Conservation (phyloP, 2,329 filamentous ascomycete species). For the Botrytis paeoniae region DNA sequence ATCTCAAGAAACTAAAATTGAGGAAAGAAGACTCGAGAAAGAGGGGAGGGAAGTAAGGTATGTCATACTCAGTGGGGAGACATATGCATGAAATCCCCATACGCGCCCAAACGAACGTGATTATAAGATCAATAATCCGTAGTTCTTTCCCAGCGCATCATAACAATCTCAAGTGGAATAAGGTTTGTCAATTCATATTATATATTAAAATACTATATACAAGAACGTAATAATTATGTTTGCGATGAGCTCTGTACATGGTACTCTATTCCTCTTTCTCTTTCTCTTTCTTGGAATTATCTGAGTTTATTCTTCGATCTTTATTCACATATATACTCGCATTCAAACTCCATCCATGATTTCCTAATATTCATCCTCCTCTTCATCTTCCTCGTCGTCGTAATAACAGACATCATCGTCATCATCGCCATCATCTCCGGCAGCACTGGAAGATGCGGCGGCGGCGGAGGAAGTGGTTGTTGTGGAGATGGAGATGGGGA, state of each 20-base stretch:
- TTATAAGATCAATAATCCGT: too few relatives aligned
- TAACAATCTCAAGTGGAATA: too few relatives aligned
- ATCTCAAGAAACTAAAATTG: too few relatives aligned
- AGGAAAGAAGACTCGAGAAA: too few relatives aligned
- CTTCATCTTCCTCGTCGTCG: background rate
- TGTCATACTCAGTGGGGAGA: too few relatives aligned
- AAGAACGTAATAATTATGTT: background rate
- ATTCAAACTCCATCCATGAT: background rate
- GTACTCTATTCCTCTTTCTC: background rate
- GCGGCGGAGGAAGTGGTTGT: background rate
- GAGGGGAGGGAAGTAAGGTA: too few relatives aligned
- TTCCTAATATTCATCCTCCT: background rate
- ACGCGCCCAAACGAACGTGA: too few relatives aligned
- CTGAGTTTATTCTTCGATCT: background rate
- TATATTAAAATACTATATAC: background rate
- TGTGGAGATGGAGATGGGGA: background rate
- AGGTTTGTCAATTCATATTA: too few relatives aligned
- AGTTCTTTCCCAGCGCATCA: too few relatives aligned
- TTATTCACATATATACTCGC: background rate
- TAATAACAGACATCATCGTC: background rate
- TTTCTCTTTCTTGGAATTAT: background rate
- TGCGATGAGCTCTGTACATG: too few relatives aligned
- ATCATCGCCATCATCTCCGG: background rate
- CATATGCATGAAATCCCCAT: too few relatives aligned
- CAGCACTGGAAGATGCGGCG: background rate